Conservation (phyloP, 768 basidiomycete species). For the Rhizopogon salebrosus region DNA sequence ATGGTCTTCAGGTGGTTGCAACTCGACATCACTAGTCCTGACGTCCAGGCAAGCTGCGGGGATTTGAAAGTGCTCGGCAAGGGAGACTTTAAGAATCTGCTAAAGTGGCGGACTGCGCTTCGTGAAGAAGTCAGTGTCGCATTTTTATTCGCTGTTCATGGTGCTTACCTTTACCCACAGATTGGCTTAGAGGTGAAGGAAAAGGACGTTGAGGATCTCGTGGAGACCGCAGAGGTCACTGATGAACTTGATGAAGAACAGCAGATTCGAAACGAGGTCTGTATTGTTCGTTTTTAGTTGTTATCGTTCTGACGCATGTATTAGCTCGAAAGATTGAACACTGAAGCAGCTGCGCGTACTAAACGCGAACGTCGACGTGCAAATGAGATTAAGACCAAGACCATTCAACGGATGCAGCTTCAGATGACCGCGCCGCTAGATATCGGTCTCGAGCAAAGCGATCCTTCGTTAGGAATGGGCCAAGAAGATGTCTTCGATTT, state of each 20-base stretch:
- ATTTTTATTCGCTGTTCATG: neutral
- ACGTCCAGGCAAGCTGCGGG: conserved; percentile 76
- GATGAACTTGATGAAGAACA: conserved; percentile 83
- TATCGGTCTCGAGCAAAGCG: conserved; percentile 83
- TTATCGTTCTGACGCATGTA: conserved; percentile 1
- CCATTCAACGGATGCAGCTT: conserved; percentile 92
- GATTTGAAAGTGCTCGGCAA: conserved; percentile 98
- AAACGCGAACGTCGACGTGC: conserved; percentile 80
- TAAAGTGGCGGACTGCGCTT: conserved; percentile 86
- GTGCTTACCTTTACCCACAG: conserved; percentile 31
- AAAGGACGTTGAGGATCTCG: conserved; percentile 67
- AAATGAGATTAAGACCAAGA: conserved; percentile 84
- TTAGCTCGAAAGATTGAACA: conserved; percentile 80
- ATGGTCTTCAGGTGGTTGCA: conserved; percentile 58
- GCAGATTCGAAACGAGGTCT: conserved; percentile 84
- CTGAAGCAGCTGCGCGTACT: conserved; percentile 63
- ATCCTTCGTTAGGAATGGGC: conserved; percentile 64
- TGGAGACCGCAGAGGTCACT: conserved; percentile 62
- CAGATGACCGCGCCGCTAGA: conserved; percentile 98
- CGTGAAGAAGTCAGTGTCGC: conserved; percentile 69
- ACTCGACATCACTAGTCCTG: conserved; percentile 66
- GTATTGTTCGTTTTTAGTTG: conserved; percentile 12
- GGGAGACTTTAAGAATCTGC: conserved; percentile 89
- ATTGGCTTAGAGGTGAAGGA: conserved; percentile 81
- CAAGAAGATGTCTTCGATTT: conserved; percentile 91